Evolutionary conservation across 2,329 filamentous ascomycete species (phyloP), one percentile per base, ranked within the genome.

Genomic region (Colletotrichum neosansevieriae): DNA sequence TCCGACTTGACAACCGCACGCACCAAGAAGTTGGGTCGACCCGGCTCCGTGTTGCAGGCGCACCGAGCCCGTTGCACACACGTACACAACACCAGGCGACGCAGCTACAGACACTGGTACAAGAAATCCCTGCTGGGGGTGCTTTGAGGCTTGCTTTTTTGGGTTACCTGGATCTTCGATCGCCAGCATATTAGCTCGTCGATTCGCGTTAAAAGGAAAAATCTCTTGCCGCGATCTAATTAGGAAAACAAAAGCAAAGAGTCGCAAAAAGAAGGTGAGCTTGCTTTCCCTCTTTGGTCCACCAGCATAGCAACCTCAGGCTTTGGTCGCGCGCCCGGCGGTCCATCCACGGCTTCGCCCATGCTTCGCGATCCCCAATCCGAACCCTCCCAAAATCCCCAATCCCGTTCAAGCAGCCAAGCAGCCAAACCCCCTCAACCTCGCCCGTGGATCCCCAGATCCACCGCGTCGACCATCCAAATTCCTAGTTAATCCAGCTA

Each of bases 21-120:
- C 32, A 68, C 66, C 66, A 54, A 66, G 32, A 65, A 65, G 47
- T 66, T 68, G 66, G 66, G 61, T 60, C 66, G 49, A 65, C 49
- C 54, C 40, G 42, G 24, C 61, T 68, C 49, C 66, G 54, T 56
- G 60, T 68, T 65, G 65, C 65, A 68, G 38, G 17, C 61, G 42
- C 54, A 65, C 65, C 40, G 38, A 58, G 59, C 38, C 47, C 47
- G 44, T 64, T n/a, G 36, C 50, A 63, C 58, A 62, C 57, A 40
- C 19, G 21, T 58, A 34, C 44, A 51, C 49, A n/a, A 53, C 58
- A 42, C 21, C 36, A 40, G 36, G 32, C 40, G 56, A 44, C 58
- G 24, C 57, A 19, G 29, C 24, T 59, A 29, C 53, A 57, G 38
- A 57, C 40, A 47, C 40, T 19, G 56, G 19, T 24, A 58, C 36